Base-by-base conservation (phyloP, 2,329 filamentous ascomycete species). In the Hypoxylon sp. region DNA sequence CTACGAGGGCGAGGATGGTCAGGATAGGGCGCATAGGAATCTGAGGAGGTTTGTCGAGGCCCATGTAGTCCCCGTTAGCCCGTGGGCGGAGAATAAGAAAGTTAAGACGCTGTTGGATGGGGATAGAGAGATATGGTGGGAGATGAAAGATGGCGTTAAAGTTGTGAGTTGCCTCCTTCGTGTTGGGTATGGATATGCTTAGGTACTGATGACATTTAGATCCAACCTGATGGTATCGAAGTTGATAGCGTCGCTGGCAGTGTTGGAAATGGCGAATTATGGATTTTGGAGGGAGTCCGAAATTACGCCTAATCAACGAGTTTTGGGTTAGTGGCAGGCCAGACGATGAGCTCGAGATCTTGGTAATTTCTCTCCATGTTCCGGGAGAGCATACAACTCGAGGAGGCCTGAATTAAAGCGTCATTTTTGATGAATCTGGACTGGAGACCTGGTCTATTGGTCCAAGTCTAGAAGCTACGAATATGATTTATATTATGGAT, bases 201-300 rank as follows among this genome's bases (percentile, higher is more conserved):
- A n/a, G n/a, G n/a, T n/a, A 14, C 73, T 80, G 73, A 80, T 80
- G 3, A 8, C 54, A 3, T 1, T 35, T 68, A 92, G 89, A 87
- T 96, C 29, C 91, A 94, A 83, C 96, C 95, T 0, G 92, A 91
- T 5, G 86, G 89, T 70, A 88, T 98, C 47, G 90, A 94, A 78
- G 92, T 98, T 13, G 87, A 90, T 46, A 89, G 84, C 64, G 85
- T 97, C 56, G 91, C 90, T 1, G 91, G 91, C 72, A 87, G 89
- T 67, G 94, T 97, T 17, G 87, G 89, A 3, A 99, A 98, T 78
- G 96, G 96, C 3, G 92, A 98, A 81, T 86, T 98, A 73, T 97
- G 93, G 93, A 86, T 94, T 39, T 77, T 88, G n/a, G 86, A 85
- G 61, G 81, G 80, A 13, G 85, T 86, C 13, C 78, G 86, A 33